Evolutionary conservation across 2,329 filamentous ascomycete genomes (phyloP), one percentile per base, ranked within the genome.

Genomic region (Septoria linicola): DNA sequence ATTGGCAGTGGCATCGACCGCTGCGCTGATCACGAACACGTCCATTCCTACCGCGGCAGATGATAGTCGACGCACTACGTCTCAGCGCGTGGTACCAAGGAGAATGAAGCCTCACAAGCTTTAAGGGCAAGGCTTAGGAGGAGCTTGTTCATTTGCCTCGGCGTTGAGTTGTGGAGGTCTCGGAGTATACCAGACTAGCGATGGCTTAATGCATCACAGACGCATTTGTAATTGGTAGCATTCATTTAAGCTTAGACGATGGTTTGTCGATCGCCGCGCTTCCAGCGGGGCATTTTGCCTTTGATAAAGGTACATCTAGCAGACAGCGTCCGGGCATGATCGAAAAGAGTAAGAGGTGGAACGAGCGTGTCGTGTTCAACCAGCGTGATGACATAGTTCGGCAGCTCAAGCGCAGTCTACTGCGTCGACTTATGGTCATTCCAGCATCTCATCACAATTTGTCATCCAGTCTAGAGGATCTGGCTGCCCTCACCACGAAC

Each of bases 71-170:
- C 10, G 34, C 14, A 27, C 23, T 10, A 27, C 10, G 23, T 27
- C 23, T 10, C 5, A 27, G 5, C 23, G 23, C 10, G 30, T 17
- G 17, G 34, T 39, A 27, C 32, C 27, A 37, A 46, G 43, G 30
- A 46, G 23, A 25, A 13, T 17, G 35, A 48, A 49, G 36, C 27
- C 21, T 21, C 27, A 27, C 27, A 49, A 49, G 36, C 37, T 39
- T 41, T 14, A 10, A 14, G 25, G 23, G 23, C 16, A 41, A 48
- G 36, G 27, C 36, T 41, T 31, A 21, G 10, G 21, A 19, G 21
- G 20, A 40, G 44, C 36, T 40, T 41, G 35, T 19, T 45, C 42
- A 19, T 27, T n/a, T n/a, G 16, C 30, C 32, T 43, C 25, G 41
- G 41, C 27, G 10, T n/a, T n/a, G 25, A 14, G 19, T 35, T 20